A percentile compares a stretch with the other conserved stretches of the same genome.
phyloP scores from a whole-genome alignment of 2,329 filamentous ascomycete genomes.

The Aspergillus puulaauensis region DNA sequence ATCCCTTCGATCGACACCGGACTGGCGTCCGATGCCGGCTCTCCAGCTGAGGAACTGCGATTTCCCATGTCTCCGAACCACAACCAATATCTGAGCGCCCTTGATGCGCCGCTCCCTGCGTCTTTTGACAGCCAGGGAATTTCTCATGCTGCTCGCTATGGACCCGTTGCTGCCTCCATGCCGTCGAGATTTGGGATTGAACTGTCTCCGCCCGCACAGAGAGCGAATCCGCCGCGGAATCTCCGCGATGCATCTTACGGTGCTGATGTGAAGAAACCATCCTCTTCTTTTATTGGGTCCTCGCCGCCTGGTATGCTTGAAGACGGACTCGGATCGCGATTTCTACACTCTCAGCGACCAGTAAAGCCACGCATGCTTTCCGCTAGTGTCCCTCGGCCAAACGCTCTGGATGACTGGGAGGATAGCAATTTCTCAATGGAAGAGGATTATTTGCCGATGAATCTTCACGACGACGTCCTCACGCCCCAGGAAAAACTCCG shows the following conservation, averaged over 20 bases:
- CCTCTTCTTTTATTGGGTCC: constrained; percentile 50
- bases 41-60: constrained; percentile 75
- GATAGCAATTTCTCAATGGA: constrained; percentile 72
- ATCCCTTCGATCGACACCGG: constrained; percentile 60
- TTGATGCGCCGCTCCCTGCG: constrained; percentile 88
- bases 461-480: constrained; percentile 62
- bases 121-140: constrained; percentile 97
- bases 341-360: constrained; percentile 66
- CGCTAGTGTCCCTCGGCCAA: constrained; percentile 57
- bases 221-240: constrained; percentile 62
- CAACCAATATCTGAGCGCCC: constrained; percentile 73
- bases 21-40: constrained; percentile 66
- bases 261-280: constrained; percentile 65
- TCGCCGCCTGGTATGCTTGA: constrained; percentile 64
- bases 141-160: constrained; percentile 85
- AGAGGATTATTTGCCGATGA: constrained; percentile 81
- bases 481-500: constrained; percentile 62
- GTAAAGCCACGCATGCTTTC: constrained; percentile 59
- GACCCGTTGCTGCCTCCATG: constrained; percentile 87
- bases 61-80: constrained; percentile 75
- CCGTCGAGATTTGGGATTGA: constrained; percentile 90
- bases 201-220: constrained; percentile 70
- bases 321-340: constrained; percentile 64
- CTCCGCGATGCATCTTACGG: constrained; percentile 68
- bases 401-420: constrained; percentile 58